phyloP scores from a whole-genome alignment of 2,329 filamentous ascomycete genomes.

The Fusarium napiforme region DNA sequence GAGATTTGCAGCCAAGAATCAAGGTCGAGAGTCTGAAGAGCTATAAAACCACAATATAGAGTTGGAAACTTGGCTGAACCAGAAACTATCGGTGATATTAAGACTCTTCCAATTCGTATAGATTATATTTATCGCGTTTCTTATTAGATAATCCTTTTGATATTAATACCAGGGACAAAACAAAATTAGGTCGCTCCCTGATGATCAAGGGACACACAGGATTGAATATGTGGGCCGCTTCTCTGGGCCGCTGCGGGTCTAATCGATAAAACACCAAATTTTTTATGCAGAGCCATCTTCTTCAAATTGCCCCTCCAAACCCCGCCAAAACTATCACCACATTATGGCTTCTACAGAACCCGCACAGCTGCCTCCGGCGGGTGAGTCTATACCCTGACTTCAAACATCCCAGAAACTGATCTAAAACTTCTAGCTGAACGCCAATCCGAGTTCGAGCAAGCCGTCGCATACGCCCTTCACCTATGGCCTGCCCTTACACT shows the following conservation, averaged over 20 bases:
- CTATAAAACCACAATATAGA: conserved; percentile 13
- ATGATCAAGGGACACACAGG: not conserved
- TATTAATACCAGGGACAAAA: not conserved
- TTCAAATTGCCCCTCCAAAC: conserved; percentile 47
- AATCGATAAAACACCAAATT: conserved; percentile 44
- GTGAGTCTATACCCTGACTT: conserved; percentile 29
- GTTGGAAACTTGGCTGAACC: not conserved
- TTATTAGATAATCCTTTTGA: not conserved
- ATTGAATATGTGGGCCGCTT: conserved; percentile 5
- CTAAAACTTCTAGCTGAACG: conserved; percentile 58
- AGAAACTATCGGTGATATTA: not conserved
- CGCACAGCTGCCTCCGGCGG: conserved; percentile 47
- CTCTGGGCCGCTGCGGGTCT: not conserved
- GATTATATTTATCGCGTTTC: not conserved
- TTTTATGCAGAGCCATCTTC: conserved; percentile 40
- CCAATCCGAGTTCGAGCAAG: conserved; percentile 81
- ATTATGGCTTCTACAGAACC: conserved; percentile 49
- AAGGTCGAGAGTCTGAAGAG: not conserved
- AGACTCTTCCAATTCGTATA: too few species aligned
- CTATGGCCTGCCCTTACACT: conserved; percentile 90
- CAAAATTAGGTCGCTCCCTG: not conserved
- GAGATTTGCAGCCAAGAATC: conserved; percentile 30
- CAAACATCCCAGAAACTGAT: not conserved
- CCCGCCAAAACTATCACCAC: conserved; percentile 38
- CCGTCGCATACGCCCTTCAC: conserved; percentile 84